Evolutionary conservation across 306 rosid species (phyloP).

Genomic region (Hylodesmum podocarpum): DNA sequence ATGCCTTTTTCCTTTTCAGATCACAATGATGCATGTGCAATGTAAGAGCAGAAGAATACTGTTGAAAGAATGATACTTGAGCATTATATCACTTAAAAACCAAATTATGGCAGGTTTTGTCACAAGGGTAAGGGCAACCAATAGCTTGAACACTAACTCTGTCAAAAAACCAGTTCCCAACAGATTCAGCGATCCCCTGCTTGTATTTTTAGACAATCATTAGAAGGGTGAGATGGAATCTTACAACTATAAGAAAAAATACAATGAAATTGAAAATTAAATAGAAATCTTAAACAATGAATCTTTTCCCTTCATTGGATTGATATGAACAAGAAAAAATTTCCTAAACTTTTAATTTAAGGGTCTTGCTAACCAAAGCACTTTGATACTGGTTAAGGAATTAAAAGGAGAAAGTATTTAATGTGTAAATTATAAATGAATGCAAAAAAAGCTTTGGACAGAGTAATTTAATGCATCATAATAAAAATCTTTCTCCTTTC

Average conservation of each 20-base stretch:
- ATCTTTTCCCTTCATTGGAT: neutral
- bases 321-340: neutral
- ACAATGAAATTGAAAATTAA: neutral
- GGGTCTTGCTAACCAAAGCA: no score
- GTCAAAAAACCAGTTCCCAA: conserved; percentile 54
- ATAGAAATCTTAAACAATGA: neutral
- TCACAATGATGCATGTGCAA: neutral
- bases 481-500: no score
- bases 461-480: no score
- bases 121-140: conserved; percentile 59
- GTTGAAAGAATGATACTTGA: conserved; percentile 31
- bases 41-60: conserved; percentile 7
- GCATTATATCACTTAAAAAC: conserved; percentile 30
- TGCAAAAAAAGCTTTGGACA: no score
- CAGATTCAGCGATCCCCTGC: conserved; percentile 58
- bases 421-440: no score
- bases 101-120: conserved; percentile 50
- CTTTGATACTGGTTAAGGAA: no score
- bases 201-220: conserved; percentile 26
- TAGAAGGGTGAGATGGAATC: conserved; percentile 19
- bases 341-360: neutral
- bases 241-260: neutral
- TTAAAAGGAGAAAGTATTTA: no score
- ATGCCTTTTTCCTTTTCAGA: neutral
- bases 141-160: conserved; percentile 42